Evolutionary conservation across 2,329 filamentous ascomycete species (phyloP).

Genomic region (Neopestalotiopsis rosae): DNA sequence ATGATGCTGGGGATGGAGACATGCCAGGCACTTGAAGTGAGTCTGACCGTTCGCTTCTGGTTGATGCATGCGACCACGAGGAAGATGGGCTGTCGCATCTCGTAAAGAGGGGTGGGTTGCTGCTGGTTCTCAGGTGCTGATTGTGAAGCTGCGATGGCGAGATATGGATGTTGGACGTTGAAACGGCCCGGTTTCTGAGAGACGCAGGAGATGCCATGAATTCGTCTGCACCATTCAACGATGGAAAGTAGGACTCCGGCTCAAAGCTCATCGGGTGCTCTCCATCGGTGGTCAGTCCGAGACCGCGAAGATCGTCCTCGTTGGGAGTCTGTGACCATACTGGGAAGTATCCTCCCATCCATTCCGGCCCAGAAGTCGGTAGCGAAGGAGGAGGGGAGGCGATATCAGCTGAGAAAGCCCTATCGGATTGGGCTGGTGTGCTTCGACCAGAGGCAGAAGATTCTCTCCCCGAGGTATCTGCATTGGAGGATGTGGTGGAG

Average conservation of each 20-base stretch:
- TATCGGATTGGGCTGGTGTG: not conserved
- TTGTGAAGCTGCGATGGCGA: slow-evolving; percentile 27
- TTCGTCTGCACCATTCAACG: slow-evolving; percentile 31
- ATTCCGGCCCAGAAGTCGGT: slow-evolving; percentile 3
- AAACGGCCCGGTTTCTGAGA: slow-evolving; percentile 31
- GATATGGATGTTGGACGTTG: slow-evolving; percentile 26
- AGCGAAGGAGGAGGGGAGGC: slow-evolving; percentile 5
- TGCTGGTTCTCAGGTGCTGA: slow-evolving; percentile 34
- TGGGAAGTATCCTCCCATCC: slow-evolving; percentile 29
- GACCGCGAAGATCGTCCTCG: slow-evolving; percentile 30
- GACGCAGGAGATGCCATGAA: slow-evolving; percentile 19
- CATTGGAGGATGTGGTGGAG: not conserved
- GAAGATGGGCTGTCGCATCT: slow-evolving; percentile 31
- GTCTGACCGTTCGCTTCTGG: slow-evolving; percentile 28
- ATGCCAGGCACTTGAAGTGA: slow-evolving; percentile 25
- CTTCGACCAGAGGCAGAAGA: slow-evolving; percentile 5
- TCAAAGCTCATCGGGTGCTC: slow-evolving; percentile 32
- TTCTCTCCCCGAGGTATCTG: not conserved
- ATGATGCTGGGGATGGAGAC: slow-evolving; percentile 19
- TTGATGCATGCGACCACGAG: slow-evolving; percentile 27
- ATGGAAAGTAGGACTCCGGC: slow-evolving; percentile 21
- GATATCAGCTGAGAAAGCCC: not conserved
- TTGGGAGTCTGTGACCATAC: slow-evolving; percentile 30
- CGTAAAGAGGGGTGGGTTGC: slow-evolving; percentile 34
- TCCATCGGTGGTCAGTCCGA: slow-evolving; percentile 33